These are phyloP conservation scores for Venturia aucupariae DNA, from an alignment of 2,329 filamentous ascomycete species.

Conservation along the genomic window DNA sequence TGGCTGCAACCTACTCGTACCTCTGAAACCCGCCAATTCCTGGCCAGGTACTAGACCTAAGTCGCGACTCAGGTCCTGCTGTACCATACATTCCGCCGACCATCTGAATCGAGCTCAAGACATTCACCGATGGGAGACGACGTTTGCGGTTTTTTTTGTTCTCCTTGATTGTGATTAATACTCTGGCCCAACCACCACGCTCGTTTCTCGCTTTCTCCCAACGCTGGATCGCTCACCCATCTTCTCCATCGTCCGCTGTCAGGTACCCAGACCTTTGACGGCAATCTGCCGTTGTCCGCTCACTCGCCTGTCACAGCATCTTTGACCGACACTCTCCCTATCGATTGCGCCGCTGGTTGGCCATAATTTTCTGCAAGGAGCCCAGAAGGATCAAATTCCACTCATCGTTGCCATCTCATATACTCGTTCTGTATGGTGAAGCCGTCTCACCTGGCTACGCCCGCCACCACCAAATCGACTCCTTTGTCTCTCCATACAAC, in stretches of 20 bases:
- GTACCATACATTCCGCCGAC: background rate
- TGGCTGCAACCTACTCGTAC: background rate
- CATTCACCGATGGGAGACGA: background rate
- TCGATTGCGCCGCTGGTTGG: background rate
- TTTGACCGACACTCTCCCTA: background rate
- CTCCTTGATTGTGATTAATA: background rate
- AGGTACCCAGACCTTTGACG: background rate
- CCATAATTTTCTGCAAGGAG: background rate
- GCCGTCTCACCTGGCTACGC: background rate
- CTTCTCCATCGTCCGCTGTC: background rate
- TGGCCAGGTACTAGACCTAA: background rate
- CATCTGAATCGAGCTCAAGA: background rate
- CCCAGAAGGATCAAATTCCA: background rate
- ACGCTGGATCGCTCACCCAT: background rate
- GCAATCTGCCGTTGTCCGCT: constrained; percentile 4
- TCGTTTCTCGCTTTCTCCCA: background rate
- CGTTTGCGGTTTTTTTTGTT: background rate
- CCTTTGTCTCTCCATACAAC: constrained; percentile 5
- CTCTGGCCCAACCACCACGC: background rate
- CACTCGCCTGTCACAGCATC: constrained; percentile 1
- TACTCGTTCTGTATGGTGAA: background rate
- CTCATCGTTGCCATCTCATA: constrained; percentile 1
- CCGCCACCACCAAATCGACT: background rate
- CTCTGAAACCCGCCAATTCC: constrained; percentile 3
- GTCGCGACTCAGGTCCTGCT: background rate